A percentile compares a stretch with the other conserved stretches of the same genome.
These are phyloP conservation scores for Globisporangium radiosum DNA, from an alignment of 352 stramenopile genomes.

Conservation along the genomic window DNA sequence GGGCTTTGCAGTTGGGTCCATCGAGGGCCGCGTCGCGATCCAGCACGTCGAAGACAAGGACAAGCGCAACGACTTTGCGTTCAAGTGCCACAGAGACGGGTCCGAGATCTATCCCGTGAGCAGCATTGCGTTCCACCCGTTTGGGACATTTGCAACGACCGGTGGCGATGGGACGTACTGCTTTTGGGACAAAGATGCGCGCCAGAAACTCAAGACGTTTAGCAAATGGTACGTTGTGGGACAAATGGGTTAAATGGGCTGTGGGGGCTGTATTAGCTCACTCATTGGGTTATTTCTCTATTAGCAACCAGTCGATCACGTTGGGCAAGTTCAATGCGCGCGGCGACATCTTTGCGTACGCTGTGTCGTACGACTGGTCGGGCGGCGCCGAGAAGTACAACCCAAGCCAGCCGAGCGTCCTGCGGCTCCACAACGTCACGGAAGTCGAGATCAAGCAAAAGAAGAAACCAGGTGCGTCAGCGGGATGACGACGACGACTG, in stretches of 20 bases:
- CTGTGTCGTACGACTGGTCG: constrained; percentile 96
- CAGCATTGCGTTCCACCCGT: constrained; percentile 87
- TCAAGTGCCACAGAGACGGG: constrained; percentile 89
- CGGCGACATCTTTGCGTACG: constrained; percentile 95
- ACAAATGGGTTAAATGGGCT: no score
- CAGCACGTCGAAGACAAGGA: constrained; percentile 86
- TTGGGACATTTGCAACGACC: constrained; percentile 95
- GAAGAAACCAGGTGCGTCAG: constrained; percentile 77
- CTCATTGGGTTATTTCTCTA: no score
- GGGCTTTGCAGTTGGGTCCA: constrained; percentile 86
- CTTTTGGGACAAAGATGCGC: constrained; percentile 98
- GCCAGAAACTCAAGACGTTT: constrained; percentile 93
- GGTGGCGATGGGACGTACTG: constrained; percentile 94
- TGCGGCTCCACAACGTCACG: constrained; percentile 89
- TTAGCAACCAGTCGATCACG: constrained; percentile 86
- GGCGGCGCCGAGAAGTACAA: constrained; percentile 91
- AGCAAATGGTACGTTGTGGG: constrained; percentile 48
- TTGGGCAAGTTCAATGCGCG: constrained; percentile 90
- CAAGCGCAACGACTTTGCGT: constrained; percentile 86
- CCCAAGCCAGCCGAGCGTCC: constrained; percentile 82
- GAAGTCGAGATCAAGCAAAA: constrained; percentile 95
- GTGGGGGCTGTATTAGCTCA: no score
- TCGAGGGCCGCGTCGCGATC: constrained; percentile 89
- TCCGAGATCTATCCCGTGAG: constrained; percentile 88
- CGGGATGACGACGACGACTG: no score